These are phyloP conservation scores for Cubamyces sp. DNA, from an alignment of 768 basidiomycete species.

Conservation along the genomic window DNA sequence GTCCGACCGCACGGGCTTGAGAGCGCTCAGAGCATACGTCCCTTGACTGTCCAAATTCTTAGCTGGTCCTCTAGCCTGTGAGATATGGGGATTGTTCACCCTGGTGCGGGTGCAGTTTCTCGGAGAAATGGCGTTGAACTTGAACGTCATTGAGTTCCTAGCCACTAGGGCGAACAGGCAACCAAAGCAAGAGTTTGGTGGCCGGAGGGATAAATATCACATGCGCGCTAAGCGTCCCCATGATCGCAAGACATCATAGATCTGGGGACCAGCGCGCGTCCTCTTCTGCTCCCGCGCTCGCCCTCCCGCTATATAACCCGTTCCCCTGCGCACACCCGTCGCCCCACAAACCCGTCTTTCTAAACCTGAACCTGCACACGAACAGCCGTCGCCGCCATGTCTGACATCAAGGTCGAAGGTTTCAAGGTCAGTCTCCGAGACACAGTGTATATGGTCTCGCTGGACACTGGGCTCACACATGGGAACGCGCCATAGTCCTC, in stretches of 20 bases:
- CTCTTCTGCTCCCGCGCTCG: slow-evolving; percentile 16
- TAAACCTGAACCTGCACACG: slow-evolving; percentile 2
- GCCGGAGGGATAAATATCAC: slow-evolving; percentile 13
- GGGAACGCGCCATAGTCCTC: slow-evolving; percentile 54
- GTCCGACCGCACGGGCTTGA: not conserved
- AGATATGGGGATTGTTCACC: no score
- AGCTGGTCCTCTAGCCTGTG: no score
- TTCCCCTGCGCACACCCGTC: not conserved
- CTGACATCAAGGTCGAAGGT: slow-evolving; percentile 72
- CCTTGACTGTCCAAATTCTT: no score
- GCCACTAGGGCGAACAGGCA: not conserved
- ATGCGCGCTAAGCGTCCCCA: slow-evolving; percentile 21
- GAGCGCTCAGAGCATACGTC: no score
- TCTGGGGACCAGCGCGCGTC: slow-evolving; percentile 10
- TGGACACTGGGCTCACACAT: not conserved
- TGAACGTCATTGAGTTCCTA: not conserved
- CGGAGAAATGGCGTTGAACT: not conserved
- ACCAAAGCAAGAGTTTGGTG: not conserved
- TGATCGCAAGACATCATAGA: slow-evolving; percentile 21
- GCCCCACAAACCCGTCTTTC: slow-evolving; percentile 3
- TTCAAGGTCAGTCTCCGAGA: slow-evolving; percentile 58
- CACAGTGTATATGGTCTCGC: not conserved
- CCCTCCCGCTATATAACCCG: slow-evolving; percentile 15
- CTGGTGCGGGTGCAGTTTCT: not conserved
- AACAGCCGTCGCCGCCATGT: slow-evolving; percentile 46